Percentiles rank a stretch among this genome's conserved stretches.
Conservation (phyloP, 2,329 filamentous ascomycete species). For the Huntiella omanensis region DNA sequence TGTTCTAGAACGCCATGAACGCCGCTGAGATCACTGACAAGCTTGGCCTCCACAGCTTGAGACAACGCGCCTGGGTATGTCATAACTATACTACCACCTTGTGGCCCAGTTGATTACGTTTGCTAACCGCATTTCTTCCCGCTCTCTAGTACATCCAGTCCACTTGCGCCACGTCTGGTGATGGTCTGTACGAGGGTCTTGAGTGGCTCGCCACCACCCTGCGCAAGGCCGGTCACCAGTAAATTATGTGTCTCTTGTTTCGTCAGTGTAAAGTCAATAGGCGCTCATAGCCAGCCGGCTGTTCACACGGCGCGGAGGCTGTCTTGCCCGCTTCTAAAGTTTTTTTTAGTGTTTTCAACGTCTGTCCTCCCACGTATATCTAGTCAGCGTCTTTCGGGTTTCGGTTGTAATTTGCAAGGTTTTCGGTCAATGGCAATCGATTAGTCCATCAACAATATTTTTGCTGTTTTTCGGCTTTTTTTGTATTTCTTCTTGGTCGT, state of each 20-base stretch:
- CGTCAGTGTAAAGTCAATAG: slow-evolving; percentile 10
- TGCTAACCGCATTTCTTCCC: slow-evolving; percentile 13
- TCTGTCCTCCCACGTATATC: slow-evolving; percentile 11
- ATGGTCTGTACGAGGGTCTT: slow-evolving; percentile 98
- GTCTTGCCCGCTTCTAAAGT: slow-evolving; percentile 9
- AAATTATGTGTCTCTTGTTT: slow-evolving; percentile 19
- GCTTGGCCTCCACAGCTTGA: slow-evolving; percentile 96
- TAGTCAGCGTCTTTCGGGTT: slow-evolving; percentile 20
- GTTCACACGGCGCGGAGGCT: slow-evolving; percentile 7
- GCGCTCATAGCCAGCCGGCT: slow-evolving; percentile 10
- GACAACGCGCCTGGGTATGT: slow-evolving; percentile 96
- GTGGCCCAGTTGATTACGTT: neutral
- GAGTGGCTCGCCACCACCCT: slow-evolving; percentile 77
- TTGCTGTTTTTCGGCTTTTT: slow-evolving; percentile 13
- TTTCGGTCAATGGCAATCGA: slow-evolving; percentile 36
- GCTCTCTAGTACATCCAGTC: slow-evolving; percentile 82
- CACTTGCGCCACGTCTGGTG: slow-evolving; percentile 94
- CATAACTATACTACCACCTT: neutral
- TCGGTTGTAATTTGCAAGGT: slow-evolving; percentile 40
- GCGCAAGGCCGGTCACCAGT: slow-evolving; percentile 52
- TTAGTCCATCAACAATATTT: slow-evolving; percentile 27
- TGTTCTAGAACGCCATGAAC: slow-evolving; percentile 85
- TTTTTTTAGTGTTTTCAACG: slow-evolving; percentile 11
- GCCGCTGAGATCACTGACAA: slow-evolving; percentile 99
- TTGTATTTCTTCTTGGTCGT: slow-evolving; percentile 10